These are phyloP conservation scores for Neurospora sp. DNA, from an alignment of 495 filamentous ascomycete species.

Conservation along the genomic window DNA sequence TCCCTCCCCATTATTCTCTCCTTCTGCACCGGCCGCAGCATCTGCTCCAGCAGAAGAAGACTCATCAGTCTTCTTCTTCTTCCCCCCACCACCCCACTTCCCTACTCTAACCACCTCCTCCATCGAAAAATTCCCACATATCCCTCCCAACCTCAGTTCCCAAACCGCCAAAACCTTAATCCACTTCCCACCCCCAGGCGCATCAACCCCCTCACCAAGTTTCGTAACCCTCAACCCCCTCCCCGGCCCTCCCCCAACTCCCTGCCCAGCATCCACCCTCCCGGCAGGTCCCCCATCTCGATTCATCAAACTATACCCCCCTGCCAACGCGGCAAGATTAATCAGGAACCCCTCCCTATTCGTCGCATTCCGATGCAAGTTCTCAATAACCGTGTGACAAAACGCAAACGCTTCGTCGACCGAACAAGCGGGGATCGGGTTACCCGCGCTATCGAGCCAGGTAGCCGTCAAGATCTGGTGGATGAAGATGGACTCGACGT, in stretches of 20 bases:
- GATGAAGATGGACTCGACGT: conserved; percentile 36
- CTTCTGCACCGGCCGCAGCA: neutral
- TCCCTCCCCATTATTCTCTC: neutral
- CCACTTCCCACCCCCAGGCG: conserved; percentile 19
- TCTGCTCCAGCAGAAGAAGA: neutral
- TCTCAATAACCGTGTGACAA: conserved; percentile 33
- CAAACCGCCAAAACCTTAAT: conserved; percentile 35
- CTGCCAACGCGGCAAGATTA: conserved; percentile 40
- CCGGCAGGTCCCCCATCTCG: conserved; percentile 24
- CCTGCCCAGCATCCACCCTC: conserved; percentile 10
- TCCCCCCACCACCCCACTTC: conserved; percentile 12
- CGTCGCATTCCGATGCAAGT: conserved; percentile 28
- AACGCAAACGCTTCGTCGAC: conserved; percentile 40
- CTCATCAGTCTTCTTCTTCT: conserved; percentile 10
- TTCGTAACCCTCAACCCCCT: conserved; percentile 28
- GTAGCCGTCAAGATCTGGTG: conserved; percentile 27
- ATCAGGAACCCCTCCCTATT: conserved; percentile 42
- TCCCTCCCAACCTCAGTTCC: conserved; percentile 35
- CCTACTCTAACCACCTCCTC: conserved; percentile 35
- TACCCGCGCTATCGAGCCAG: conserved; percentile 33
- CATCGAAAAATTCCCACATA: conserved; percentile 35
- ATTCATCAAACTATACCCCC: conserved; percentile 34
- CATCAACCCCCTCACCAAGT: conserved; percentile 29
- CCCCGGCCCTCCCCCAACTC: conserved; percentile 18
- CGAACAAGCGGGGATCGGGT: conserved; percentile 22